Evolutionary conservation across 75 land plant genomes (phyloP), one percentile per base, ranked within the genome.

Genomic region (Picea sitchensis): DNA sequence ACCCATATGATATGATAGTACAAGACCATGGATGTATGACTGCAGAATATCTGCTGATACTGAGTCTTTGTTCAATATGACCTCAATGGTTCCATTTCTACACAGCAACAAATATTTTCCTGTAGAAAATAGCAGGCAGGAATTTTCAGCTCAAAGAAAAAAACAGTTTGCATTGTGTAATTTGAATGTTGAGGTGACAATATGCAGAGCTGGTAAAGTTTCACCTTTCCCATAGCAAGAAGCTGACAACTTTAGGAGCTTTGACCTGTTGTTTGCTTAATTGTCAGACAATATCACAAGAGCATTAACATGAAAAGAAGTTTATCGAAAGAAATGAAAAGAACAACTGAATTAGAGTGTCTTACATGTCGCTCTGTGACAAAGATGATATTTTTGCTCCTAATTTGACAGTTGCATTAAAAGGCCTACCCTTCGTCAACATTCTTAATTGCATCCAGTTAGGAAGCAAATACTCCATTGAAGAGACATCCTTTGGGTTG

Each of bases 21-120:
- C 87, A 80, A 85, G 87, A 38, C 90, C 88, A 82, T 91, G 93
- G 26, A 85, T 73, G 34, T 83, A 91, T 41, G 93, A 81, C 61
- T 87, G 77, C 76, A 91, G 73, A 76, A 87, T 74, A 76, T 91
- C 91, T 58, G 80, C 26, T 44, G 91, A 65, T 15, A 80, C 84
- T 63, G 93, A 82, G 23, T 83, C 57, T 59, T 87, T 91, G 44
- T 91, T 91, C 38, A 83, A 69, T 34, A 89, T 17, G 11, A 85
- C 73, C 21, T 75, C 76, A 62, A 87, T 47, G 9, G 12, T 59
- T 74, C 89, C 87, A 14, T 76, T 76, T 73, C 58, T 85, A 73
- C 80, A 79, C 79, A 91, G 38, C 20, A 91, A 80, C 58, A 91
- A 32, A 69, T 91, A 91, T 31, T 83, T 87, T 58, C 34, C 93